Percentiles rank a stretch among this genome's conserved stretches.
phyloP scores from a whole-genome alignment of 306 rosid species.

The Cucurbita maxima region DNA sequence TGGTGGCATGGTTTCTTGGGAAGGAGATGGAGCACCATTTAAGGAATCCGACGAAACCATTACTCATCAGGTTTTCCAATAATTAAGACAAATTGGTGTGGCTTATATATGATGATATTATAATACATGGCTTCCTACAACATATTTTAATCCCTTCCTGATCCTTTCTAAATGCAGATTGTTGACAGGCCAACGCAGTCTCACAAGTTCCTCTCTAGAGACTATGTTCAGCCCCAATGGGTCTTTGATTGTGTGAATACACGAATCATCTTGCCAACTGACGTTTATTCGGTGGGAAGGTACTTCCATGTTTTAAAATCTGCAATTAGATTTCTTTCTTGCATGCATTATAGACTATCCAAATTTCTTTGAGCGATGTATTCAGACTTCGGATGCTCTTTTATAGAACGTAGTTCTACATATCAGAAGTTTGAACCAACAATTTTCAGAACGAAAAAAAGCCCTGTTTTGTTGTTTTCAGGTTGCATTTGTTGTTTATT shows the following conservation, averaged over 20 bases:
- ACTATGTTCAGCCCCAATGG: constrained; percentile 96
- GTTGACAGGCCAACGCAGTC: constrained; percentile 67
- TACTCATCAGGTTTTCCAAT: constrained; percentile 57
- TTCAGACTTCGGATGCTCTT: not conserved
- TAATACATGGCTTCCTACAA: not conserved
- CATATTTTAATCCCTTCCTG: not conserved
- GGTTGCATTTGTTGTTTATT: not conserved
- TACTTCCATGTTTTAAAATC: constrained; percentile 17
- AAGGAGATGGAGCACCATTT: constrained; percentile 78
- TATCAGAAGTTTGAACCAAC: not conserved
- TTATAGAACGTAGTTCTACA: not conserved
- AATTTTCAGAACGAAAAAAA: not conserved
- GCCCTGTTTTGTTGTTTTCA: not conserved
- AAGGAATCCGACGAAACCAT: constrained; percentile 53
- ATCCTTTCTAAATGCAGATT: constrained; percentile 34
- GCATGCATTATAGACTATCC: not conserved
- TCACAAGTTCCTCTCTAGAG: constrained; percentile 56
- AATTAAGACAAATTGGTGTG: not conserved
- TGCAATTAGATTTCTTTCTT: not conserved
- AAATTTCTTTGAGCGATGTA: not conserved
- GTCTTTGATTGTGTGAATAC: constrained; percentile 76
- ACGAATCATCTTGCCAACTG: constrained; percentile 57
- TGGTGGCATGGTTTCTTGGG: constrained; percentile 90
- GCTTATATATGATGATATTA: not conserved
- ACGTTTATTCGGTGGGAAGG: constrained; percentile 71